Conservation (phyloP, 1,284 basidiomycete species). For the Pseudozyma tsukubaensis region DNA sequence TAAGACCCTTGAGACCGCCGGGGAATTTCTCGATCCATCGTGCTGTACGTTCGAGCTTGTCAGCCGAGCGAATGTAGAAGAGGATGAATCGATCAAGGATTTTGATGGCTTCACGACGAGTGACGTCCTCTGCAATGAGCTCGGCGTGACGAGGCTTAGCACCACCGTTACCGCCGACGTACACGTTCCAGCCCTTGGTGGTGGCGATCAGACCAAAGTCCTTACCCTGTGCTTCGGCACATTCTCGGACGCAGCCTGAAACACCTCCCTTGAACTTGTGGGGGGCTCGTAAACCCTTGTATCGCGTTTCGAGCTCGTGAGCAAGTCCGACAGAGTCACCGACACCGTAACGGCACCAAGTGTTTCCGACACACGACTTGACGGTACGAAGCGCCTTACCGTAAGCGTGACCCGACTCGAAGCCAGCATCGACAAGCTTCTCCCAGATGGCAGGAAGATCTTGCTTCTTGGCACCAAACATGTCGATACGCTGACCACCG, state of each 20-base stretch:
- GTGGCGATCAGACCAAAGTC: conserved; percentile 84
- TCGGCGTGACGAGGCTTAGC: conserved; percentile 76
- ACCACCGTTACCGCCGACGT: conserved; percentile 80
- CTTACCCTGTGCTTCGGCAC: conserved; percentile 77
- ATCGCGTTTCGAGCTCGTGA: conserved; percentile 79
- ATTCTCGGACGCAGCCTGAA: conserved; percentile 72
- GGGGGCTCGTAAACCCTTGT: conserved; percentile 77
- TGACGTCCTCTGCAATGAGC: conserved; percentile 71
- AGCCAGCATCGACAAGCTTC: conserved; percentile 76
- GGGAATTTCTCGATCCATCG: conserved; percentile 81
- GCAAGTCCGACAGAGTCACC: conserved; percentile 82
- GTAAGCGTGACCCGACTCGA: conserved; percentile 82
- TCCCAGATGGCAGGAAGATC: conserved; percentile 83
- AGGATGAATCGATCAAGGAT: conserved; percentile 79
- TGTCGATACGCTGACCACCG: conserved; percentile 76
- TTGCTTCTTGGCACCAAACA: conserved; percentile 80
- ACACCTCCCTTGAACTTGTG: conserved; percentile 84
- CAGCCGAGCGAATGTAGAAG: conserved; percentile 78
- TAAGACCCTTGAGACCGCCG: conserved; percentile 77
- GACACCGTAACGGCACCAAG: conserved; percentile 81
- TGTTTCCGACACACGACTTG: conserved; percentile 75
- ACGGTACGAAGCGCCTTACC: conserved; percentile 75
- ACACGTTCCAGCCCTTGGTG: conserved; percentile 75
- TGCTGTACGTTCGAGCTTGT: conserved; percentile 75
- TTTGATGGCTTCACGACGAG: conserved; percentile 70